Evolutionary conservation across 352 stramenopile genomes (phyloP).

Genomic region (Phytophthora multivora): DNA sequence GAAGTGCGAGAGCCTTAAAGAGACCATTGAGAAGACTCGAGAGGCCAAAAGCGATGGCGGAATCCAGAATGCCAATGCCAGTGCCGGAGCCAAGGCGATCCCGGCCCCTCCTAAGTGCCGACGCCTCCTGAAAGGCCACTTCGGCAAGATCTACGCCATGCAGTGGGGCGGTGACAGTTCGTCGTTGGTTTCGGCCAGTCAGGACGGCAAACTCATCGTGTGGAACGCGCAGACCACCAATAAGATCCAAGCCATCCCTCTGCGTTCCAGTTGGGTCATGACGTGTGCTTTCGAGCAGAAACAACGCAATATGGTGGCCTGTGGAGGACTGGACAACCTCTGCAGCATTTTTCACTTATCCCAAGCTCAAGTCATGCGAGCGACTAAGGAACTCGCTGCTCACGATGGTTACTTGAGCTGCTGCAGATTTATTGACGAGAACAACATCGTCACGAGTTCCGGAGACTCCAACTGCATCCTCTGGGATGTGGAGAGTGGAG

Average conservation of each 20-base stretch:
- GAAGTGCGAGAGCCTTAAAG: constrained; percentile 87
- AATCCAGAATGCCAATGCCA: constrained; percentile 69
- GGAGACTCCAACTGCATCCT: constrained; percentile 99
- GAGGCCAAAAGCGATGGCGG: constrained; percentile 78
- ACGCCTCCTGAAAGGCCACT: constrained; percentile 97
- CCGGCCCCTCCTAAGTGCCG: constrained; percentile 91
- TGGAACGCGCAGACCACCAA: constrained; percentile 98
- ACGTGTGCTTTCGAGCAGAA: constrained; percentile 98
- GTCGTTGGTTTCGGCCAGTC: constrained; percentile 92
- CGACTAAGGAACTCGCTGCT: constrained; percentile 94
- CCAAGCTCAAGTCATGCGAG: constrained; percentile 89
- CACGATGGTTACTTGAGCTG: constrained; percentile 99
- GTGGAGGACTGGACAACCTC: constrained; percentile 98
- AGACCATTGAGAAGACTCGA: constrained; percentile 87
- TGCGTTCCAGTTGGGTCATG: constrained; percentile 99
- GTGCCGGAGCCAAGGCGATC: constrained; percentile 71
- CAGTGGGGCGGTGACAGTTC: constrained; percentile 95
- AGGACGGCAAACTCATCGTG: constrained; percentile 99
- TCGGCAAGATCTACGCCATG: constrained; percentile 99
- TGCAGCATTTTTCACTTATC: constrained; percentile 99
- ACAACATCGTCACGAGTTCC: constrained; percentile 93
- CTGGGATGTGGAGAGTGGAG: constrained; percentile 97
- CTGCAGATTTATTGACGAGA: constrained; percentile 97
- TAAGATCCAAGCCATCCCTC: constrained; percentile 96
- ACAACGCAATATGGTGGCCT: constrained; percentile 97